Base-by-base conservation (phyloP, 768 basidiomycete genomes). In the Infundibulicybe gibba region DNA sequence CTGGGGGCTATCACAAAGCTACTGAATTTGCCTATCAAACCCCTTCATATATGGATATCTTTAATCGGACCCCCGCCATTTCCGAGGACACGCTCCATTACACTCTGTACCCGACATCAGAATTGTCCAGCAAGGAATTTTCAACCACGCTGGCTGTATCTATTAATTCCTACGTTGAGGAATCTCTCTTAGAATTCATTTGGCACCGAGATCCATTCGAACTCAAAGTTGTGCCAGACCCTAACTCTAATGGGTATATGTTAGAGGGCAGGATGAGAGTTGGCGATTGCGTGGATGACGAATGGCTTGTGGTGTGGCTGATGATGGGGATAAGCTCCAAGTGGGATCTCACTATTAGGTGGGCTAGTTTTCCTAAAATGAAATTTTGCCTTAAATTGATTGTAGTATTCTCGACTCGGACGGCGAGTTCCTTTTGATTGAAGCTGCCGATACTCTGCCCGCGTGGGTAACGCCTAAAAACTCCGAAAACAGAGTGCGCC, bases 211-310 rank as follows among this genome's bases (percentile, higher is more conserved):
- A 93, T 66, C 58, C 80, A 9, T 92, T 92, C 55, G 85, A 90
- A 60, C 68, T 91, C 50, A 89, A 88, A 58, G 75, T 87, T 14
- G 77, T 75, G 6, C 51, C 61, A 39, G 69, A 80, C 42, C 62
- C 71, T 12, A 60, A 61, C 4, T 59, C 58, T 14, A 50, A 68
- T 43, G 71, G 64, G n/a, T 84, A 77, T 68, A 68, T 83, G 35
- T 66, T 97, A 1, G 84, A 92, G 58, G 93, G 94, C 8, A 70
- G 74, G 39, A 90, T 94, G 85, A 74, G 94, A 39, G 89, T 98
- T 17, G 95, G 97, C 2, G 97, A 99, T 66, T 89, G 84, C 44
- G 79, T 98, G n/a, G 94, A 99, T 63, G 97, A 99, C 57, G 97
- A 99, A 66, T 99, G 97, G 97, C 86, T 85, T 61, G 76, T 80